Conservation (phyloP, 805 yeast genomes). For the Kuraishia ogatae region DNA sequence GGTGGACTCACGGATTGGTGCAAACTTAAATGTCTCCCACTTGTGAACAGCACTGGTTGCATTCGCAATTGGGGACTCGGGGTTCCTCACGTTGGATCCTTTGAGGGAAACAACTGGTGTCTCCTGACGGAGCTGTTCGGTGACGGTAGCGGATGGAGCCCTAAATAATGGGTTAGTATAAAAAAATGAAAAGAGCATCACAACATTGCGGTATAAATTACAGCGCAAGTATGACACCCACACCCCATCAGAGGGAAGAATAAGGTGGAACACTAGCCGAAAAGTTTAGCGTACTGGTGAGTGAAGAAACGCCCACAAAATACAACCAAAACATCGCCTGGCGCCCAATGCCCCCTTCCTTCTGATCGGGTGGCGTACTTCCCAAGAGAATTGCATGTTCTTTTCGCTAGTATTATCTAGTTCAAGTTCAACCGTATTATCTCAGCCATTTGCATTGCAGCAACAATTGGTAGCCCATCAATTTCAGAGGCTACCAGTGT, state of each 20-base stretch:
- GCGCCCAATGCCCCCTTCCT: not conserved
- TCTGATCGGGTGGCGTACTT: not conserved
- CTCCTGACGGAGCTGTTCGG: slow-evolving; percentile 3
- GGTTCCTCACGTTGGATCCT: slow-evolving; percentile 13
- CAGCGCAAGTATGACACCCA: too few relatives aligned
- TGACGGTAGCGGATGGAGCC: slow-evolving; percentile 5
- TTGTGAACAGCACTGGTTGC: slow-evolving; percentile 28
- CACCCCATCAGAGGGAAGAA: not conserved
- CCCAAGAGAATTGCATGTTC: slow-evolving; percentile 21
- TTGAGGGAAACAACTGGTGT: slow-evolving; percentile 8
- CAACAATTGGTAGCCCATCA: not conserved
- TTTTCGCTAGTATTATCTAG: slow-evolving; percentile 35
- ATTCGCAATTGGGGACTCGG: slow-evolving; percentile 17
- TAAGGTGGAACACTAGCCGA: not conserved
- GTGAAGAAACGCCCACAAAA: too few relatives aligned
- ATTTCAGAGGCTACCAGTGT: not conserved
- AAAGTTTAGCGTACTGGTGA: too few relatives aligned
- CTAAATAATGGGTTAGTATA: slow-evolving; percentile 4
- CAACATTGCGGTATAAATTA: too few relatives aligned
- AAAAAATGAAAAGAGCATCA: slow-evolving; percentile 2
- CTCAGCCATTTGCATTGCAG: slow-evolving; percentile 21
- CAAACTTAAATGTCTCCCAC: slow-evolving; percentile 62
- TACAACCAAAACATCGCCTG: too few relatives aligned
- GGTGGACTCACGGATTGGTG: slow-evolving; percentile 69
- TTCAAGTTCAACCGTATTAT: slow-evolving; percentile 34